These are phyloP conservation scores for Cladochytrium replicatum DNA, from an alignment of 192 early-diverging fungal genomes.

Conservation along the genomic window DNA sequence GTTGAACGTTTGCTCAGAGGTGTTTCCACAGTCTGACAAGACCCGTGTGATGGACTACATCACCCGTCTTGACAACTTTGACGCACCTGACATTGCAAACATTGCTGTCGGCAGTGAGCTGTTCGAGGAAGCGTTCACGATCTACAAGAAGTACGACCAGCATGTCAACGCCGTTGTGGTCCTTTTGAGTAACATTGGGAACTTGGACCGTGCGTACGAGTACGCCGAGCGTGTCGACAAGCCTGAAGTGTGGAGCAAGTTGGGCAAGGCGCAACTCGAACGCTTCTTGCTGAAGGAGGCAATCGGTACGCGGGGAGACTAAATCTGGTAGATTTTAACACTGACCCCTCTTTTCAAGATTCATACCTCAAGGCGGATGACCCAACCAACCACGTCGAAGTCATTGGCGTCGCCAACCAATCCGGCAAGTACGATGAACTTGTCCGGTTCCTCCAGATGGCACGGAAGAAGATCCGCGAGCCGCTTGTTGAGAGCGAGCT, in stretches of 20 bases:
- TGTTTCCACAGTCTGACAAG: constrained; percentile 58
- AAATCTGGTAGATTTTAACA: no score
- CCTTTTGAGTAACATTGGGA: constrained; percentile 82
- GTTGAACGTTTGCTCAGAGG: not conserved
- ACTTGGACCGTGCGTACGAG: constrained; percentile 91
- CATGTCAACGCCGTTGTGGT: constrained; percentile 83
- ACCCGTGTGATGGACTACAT: constrained; percentile 92
- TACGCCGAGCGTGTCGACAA: constrained; percentile 88
- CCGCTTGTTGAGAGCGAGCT: constrained; percentile 93
- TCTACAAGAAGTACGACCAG: constrained; percentile 91
- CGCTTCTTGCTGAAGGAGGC: constrained; percentile 86
- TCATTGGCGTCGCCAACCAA: constrained; percentile 66
- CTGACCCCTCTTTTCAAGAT: no score
- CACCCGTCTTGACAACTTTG: constrained; percentile 88
- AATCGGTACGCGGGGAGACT: constrained; percentile 42
- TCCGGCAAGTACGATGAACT: constrained; percentile 91
- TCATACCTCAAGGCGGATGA: constrained; percentile 97
- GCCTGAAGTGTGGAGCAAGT: constrained; percentile 88
- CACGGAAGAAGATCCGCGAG: constrained; percentile 91
- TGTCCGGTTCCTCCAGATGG: constrained; percentile 89
- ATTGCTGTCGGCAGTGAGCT: constrained; percentile 83
- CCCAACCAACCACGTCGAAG: constrained; percentile 76
- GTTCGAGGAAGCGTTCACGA: constrained; percentile 92
- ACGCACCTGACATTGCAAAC: constrained; percentile 95
- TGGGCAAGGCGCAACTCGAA: constrained; percentile 92